Percentiles rank a stretch among this genome's conserved stretches.
Evolutionary conservation across 2,329 filamentous ascomycete species (phyloP).

Genomic region (Stemphylium vesicarium): DNA sequence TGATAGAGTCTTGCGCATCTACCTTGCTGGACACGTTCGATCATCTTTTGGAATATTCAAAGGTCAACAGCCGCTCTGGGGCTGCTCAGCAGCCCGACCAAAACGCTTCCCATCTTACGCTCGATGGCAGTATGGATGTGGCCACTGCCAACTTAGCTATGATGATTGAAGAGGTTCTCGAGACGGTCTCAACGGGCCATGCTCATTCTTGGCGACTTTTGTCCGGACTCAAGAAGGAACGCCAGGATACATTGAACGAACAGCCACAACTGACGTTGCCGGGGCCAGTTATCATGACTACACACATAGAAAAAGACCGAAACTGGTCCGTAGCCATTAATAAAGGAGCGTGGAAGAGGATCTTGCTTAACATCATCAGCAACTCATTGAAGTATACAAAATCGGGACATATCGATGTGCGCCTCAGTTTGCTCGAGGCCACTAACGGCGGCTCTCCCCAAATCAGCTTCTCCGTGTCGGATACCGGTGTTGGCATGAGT

Average conservation of each 20-base stretch:
- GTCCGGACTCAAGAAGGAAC: conserved; percentile 3
- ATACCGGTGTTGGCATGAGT: conserved; percentile 34
- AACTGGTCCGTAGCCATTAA: conserved; percentile 11
- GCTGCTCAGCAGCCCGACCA: neutral
- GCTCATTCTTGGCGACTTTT: conserved; percentile 3
- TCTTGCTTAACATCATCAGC: conserved; percentile 31
- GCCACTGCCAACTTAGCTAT: conserved; percentile 3
- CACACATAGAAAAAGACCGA: conserved; percentile 5
- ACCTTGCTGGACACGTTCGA: conserved; percentile 54
- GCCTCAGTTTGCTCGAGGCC: conserved; percentile 8
- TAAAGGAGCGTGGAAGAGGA: conserved; percentile 23
- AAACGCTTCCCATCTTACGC: neutral
- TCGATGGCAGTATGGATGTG: too few species aligned
- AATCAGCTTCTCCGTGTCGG: conserved; percentile 41
- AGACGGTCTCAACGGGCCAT: conserved; percentile 13
- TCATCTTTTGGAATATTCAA: conserved; percentile 31
- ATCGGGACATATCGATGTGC: conserved; percentile 21
- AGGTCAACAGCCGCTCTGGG: conserved; percentile 19
- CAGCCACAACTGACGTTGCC: neutral
- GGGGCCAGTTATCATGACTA: conserved; percentile 8
- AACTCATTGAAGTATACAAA: conserved; percentile 33
- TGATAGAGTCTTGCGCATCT: conserved; percentile 56
- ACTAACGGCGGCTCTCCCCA: conserved; percentile 4
- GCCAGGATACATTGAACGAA: neutral
- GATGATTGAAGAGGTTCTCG: conserved; percentile 13